Conservation (phyloP, 306 rosid genomes). For the Ceratonia siliqua region DNA sequence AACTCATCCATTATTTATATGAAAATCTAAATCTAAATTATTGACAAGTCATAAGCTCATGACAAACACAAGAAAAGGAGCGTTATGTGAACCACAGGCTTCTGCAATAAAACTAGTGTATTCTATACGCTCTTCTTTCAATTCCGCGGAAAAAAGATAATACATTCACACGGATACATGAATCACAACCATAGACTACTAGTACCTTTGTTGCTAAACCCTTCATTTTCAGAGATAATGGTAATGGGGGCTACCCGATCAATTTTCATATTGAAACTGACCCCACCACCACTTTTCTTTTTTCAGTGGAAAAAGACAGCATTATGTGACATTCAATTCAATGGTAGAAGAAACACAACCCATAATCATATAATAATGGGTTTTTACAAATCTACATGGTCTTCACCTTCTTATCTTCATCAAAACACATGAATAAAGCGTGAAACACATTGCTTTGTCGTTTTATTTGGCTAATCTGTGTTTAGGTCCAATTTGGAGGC, state of each 20-base stretch:
- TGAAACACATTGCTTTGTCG: not conserved
- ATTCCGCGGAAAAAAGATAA: not conserved
- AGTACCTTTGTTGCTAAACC: not conserved
- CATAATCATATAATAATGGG: too few relatives aligned
- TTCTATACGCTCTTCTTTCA: not conserved
- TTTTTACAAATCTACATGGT: not conserved
- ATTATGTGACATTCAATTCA: not conserved
- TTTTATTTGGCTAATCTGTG: not conserved
- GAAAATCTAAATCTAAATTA: too few relatives aligned
- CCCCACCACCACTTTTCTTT: conserved; percentile 28
- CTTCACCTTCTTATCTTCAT: not conserved
- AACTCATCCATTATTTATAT: too few relatives aligned
- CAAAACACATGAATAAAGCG: not conserved
- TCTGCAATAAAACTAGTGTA: not conserved
- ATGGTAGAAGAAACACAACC: too few relatives aligned
- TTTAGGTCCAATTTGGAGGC: conserved; percentile 17
- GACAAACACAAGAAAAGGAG: too few relatives aligned
- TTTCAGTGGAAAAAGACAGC: not conserved
- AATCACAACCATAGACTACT: not conserved
- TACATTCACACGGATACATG: not conserved
- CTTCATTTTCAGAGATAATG: not conserved
- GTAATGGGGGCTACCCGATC: not conserved
- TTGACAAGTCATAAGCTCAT: too few relatives aligned
- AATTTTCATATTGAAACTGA: not conserved
- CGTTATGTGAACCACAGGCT: not conserved